Evolutionary conservation across 116 monocot species (phyloP), one percentile per base, ranked within the genome.

Genomic region (Trichopus zeylanicus): DNA sequence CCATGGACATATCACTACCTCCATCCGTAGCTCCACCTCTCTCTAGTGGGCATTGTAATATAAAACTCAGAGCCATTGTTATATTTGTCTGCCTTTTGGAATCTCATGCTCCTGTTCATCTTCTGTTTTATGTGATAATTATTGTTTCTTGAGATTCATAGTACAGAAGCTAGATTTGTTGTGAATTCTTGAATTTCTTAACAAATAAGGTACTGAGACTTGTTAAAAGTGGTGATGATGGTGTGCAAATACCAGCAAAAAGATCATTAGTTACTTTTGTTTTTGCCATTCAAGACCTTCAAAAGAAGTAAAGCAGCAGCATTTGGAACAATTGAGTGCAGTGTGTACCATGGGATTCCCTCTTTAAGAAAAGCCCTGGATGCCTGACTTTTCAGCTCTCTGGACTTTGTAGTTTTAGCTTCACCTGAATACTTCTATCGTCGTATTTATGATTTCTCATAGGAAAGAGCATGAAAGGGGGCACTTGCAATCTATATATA

Each of bases 11-110:
- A 22, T 32, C 57, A 51, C 53, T 46, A 24, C 53, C 53, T 59
- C 26, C 28, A 46, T 32, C 28, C 28, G 26, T 54, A 62, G 29
- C 24, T 29, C 54, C 70, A 61, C 62, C 21, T 31, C 22, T 15
- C 6, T 18, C 31, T 62, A 27, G 30, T 69, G 59, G 35, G 21
- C 51, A 51, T 51, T 48, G 25, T 56, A 49, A 51, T 59, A 52
- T 59, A 28, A 58, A 33, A 59, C 32, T 49, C 58, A n/a, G 15
- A 9, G 31, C 26, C 22, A 8, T 24, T 63, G 51, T 63, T 52
- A 52, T 51, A 19, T 33, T 10, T 63, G 63, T 63, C 63, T 51
- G 30, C 32, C 63, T 60, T 63, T 63, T 63, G 8, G 63, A 23
- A 51, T 22, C 51, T 51, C 23, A 21, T 56, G 3, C 26, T 11